A percentile compares a stretch with the other conserved stretches of the same genome.
Conservation (phyloP, 2,329 filamentous ascomycete species). For the Calonectria crousiana region DNA sequence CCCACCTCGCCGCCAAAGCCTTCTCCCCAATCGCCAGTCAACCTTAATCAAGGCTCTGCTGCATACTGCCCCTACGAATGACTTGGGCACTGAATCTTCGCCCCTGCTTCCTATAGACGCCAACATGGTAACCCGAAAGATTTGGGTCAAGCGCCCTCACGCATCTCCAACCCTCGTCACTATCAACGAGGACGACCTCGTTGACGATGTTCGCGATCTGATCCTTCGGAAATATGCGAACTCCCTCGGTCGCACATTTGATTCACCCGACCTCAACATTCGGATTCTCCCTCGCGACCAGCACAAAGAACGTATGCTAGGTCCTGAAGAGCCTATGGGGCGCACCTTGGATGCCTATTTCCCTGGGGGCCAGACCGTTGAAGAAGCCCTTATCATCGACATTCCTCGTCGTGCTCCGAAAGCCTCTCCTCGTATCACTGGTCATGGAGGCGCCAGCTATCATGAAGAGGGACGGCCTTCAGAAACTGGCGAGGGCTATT, state of each 20-base stretch:
- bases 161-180: slow-evolving; percentile 89
- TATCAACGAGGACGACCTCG: slow-evolving; percentile 88
- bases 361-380: slow-evolving; percentile 86
- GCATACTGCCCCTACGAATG: slow-evolving; percentile 39
- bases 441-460: slow-evolving; percentile 59
- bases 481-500: slow-evolving; percentile 84
- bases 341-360: slow-evolving; percentile 85
- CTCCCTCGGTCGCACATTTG: slow-evolving; percentile 87
- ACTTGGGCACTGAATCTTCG: slow-evolving; percentile 34
- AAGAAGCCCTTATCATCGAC: slow-evolving; percentile 93
- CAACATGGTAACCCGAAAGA: slow-evolving; percentile 78
- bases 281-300: slow-evolving; percentile 80
- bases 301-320: slow-evolving; percentile 75
- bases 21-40: slow-evolving; percentile 54
- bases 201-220: slow-evolving; percentile 94
- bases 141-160: slow-evolving; percentile 92
- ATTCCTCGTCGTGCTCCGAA: slow-evolving; percentile 84
- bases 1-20: slow-evolving; percentile 48
- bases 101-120: slow-evolving; percentile 52
- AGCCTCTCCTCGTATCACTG: slow-evolving; percentile 70
- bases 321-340: slow-evolving; percentile 87
- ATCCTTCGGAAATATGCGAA: slow-evolving; percentile 95
- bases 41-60: slow-evolving; percentile 49
- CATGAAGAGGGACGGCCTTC: slow-evolving; percentile 74
- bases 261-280: slow-evolving; percentile 89